Conservation (phyloP, 2,329 filamentous ascomycete species). For the Alternaria panax region DNA sequence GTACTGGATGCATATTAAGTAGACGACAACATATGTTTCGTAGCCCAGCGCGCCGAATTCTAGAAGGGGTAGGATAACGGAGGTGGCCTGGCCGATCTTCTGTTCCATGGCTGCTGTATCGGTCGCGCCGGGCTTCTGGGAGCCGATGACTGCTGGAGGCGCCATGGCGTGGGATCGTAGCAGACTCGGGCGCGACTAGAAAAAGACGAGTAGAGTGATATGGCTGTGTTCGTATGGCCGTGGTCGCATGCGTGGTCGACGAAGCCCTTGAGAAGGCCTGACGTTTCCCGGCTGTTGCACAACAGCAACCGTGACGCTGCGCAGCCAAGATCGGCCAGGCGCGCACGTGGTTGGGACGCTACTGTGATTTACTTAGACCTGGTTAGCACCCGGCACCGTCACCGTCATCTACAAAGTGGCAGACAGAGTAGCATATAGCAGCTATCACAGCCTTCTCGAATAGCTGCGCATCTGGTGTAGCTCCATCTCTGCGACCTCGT, state of each 20-base stretch:
- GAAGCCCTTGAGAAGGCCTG: conserved; percentile 8
- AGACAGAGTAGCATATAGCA: neutral
- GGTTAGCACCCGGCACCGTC: neutral
- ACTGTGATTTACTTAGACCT: neutral
- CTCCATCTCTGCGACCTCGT: neutral
- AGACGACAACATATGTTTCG: conserved; percentile 74
- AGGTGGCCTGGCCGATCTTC: conserved; percentile 63
- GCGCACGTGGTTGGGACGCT: neutral
- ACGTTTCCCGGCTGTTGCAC: conserved; percentile 4
- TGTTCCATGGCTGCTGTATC: conserved; percentile 34
- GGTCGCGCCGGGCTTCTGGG: conserved; percentile 33
- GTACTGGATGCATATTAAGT: conserved; percentile 69
- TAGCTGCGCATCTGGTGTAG: neutral
- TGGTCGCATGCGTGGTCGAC: conserved; percentile 8
- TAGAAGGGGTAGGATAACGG: conserved; percentile 73
- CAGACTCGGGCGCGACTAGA: neutral
- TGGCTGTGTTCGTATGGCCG: neutral
- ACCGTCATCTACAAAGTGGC: neutral
- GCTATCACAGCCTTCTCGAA: neutral
- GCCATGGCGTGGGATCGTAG: conserved; percentile 22
- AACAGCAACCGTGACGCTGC: conserved; percentile 6
- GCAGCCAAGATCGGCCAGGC: neutral
- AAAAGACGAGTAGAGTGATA: neutral
- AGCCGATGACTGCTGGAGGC: conserved; percentile 27
- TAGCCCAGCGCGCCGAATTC: conserved; percentile 72